phyloP scores from a whole-genome alignment of 148 eudicot genomes.

The Talinum fruticosum region DNA sequence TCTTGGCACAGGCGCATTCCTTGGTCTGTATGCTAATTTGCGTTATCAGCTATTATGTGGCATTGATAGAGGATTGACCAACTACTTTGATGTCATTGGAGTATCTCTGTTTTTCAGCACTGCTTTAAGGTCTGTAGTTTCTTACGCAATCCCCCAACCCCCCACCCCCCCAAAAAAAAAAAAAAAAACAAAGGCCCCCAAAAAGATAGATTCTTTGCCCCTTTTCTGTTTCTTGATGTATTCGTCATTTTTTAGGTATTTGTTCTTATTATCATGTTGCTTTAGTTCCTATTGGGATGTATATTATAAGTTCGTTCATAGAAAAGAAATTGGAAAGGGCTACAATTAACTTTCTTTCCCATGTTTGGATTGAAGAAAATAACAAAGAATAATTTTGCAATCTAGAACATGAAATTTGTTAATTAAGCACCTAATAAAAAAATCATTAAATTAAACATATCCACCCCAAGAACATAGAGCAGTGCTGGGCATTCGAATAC shows the following conservation, averaged over 20 bases:
- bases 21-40: slow-evolving; percentile 75
- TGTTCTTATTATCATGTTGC: neutral
- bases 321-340: no score
- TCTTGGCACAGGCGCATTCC: slow-evolving; percentile 92
- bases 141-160: neutral
- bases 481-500: no score
- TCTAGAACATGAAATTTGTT: no score
- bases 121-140: slow-evolving; percentile 61
- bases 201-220: neutral
- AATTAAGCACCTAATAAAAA: no score
- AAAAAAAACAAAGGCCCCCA: neutral
- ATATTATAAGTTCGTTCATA: no score
- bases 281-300: no score
- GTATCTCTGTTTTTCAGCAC: slow-evolving; percentile 70
- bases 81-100: slow-evolving; percentile 83
- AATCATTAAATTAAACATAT: no score
- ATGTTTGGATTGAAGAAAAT: no score
- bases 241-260: neutral
- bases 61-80: slow-evolving; percentile 59
- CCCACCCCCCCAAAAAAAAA: neutral
- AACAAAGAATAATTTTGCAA: no score
- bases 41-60: slow-evolving; percentile 88
- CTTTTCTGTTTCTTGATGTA: neutral
- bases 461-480: no score
- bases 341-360: no score